These are phyloP conservation scores for Senna siamea DNA, from an alignment of 306 rosid genomes.

Conservation along the genomic window DNA sequence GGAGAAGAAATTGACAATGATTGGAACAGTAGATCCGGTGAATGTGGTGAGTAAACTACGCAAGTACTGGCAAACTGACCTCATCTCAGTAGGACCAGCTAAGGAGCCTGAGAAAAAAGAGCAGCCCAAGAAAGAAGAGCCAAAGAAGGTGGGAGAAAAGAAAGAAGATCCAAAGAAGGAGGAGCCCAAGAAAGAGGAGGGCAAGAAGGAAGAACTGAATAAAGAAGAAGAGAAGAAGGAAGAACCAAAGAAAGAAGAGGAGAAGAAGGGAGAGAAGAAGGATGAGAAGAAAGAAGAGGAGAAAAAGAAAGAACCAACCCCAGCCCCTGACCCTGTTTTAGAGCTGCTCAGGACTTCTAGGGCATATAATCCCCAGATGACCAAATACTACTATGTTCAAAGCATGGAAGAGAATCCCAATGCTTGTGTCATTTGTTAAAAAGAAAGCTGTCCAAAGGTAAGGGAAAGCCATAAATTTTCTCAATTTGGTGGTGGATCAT, in stretches of 20 bases:
- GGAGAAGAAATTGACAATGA: slow-evolving; percentile 79
- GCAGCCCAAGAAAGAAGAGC: slow-evolving; percentile 72
- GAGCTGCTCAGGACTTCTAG: slow-evolving; percentile 71
- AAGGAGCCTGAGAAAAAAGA: slow-evolving; percentile 91
- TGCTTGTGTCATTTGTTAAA: slow-evolving; percentile 73
- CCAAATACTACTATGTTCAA: slow-evolving; percentile 70
- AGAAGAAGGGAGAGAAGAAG: slow-evolving; percentile 35
- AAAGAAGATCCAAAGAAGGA: slow-evolving; percentile 57
- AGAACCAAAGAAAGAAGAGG: slow-evolving; percentile 38
- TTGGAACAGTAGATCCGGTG: slow-evolving; percentile 88
- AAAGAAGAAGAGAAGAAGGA: slow-evolving; percentile 44
- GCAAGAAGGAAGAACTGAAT: slow-evolving; percentile 52
- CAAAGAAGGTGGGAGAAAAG: slow-evolving; percentile 55
- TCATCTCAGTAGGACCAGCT: slow-evolving; percentile 77
- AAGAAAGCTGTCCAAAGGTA: slow-evolving; percentile 25
- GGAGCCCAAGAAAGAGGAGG: slow-evolving; percentile 54
- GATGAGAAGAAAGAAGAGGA: slow-evolving; percentile 46
- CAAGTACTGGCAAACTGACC: slow-evolving; percentile 66
- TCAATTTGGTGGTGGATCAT: slow-evolving; percentile 31
- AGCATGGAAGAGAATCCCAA: slow-evolving; percentile 96
- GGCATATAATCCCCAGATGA: slow-evolving; percentile 72
- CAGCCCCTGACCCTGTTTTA: slow-evolving; percentile 57
- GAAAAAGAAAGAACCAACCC: neutral
- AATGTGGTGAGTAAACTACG: slow-evolving; percentile 79
- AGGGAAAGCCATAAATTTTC: slow-evolving; percentile 28